phyloP scores from a whole-genome alignment of 176 grass and related monocot species.

The Lolium perenne region DNA sequence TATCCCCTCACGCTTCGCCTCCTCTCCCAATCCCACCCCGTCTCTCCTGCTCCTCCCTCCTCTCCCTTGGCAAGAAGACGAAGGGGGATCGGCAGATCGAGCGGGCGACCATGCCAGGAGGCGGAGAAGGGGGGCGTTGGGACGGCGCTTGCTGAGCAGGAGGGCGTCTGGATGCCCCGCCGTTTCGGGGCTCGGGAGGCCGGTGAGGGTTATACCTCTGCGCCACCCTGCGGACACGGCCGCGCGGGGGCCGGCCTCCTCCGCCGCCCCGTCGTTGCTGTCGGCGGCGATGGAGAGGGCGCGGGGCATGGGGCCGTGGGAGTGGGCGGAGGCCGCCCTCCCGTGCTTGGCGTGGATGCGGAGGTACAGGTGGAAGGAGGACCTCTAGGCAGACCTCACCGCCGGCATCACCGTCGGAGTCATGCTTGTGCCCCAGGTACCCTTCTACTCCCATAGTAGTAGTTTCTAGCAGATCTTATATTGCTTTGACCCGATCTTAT shows the following conservation, averaged over 20 bases:
- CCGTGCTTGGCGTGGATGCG: conserved; percentile 79
- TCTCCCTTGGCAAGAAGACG: no score
- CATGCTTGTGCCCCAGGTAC: conserved; percentile 97
- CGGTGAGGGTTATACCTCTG: conserved; percentile 77
- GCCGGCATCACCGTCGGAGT: conserved; percentile 90
- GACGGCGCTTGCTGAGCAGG: no score
- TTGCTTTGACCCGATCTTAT: no score
- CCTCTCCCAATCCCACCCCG: no score
- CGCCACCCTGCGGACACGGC: conserved; percentile 51
- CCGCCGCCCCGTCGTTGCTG: conserved; percentile 23
- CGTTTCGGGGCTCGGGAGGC: conserved; percentile 38
- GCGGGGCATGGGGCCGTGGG: conserved; percentile 56
- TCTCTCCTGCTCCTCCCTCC: no score
- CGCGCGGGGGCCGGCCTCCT: background rate
- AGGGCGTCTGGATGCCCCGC: no score
- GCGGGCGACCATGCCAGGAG: no score
- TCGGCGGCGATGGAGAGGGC: conserved; percentile 47
- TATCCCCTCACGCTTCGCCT: no score
- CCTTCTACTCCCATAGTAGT: background rate
- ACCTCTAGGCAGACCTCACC: conserved; percentile 75
- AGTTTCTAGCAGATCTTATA: no score
- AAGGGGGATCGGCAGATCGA: no score
- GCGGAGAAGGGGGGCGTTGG: no score
- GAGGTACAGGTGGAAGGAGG: conserved; percentile 72
- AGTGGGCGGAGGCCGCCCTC: conserved; percentile 63